Percentiles rank a stretch among this genome's conserved stretches.
phyloP scores from a whole-genome alignment of 768 basidiomycete genomes.

The Antrodiella citrinella region DNA sequence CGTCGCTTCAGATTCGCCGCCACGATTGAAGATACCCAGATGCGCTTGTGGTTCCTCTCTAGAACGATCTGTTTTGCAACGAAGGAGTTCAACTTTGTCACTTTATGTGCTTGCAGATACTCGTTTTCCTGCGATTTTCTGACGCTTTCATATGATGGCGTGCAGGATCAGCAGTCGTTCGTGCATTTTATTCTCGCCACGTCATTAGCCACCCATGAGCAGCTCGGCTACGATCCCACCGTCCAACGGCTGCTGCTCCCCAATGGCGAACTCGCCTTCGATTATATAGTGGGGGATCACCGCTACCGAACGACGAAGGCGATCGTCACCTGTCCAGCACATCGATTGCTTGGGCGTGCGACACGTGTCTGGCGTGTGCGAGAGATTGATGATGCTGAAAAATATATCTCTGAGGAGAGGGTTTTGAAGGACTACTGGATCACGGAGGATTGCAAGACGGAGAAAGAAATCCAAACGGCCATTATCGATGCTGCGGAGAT shows the following conservation, averaged over 20 bases:
- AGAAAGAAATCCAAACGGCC: background rate
- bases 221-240: slow-evolving; percentile 1
- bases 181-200: background rate
- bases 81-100: background rate
- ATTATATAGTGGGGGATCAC: background rate
- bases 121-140: background rate
- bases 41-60: slow-evolving; percentile 3
- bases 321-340: background rate
- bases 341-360: background rate
- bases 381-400: background rate
- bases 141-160: background rate
- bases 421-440: background rate
- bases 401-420: background rate
- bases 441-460: background rate
- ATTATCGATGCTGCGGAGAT: background rate
- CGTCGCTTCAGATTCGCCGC: slow-evolving; percentile 1
- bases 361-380: background rate
- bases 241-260: background rate
- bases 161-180: background rate
- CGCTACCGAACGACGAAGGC: background rate
- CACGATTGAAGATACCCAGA: background rate
- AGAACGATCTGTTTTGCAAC: background rate
- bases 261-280: background rate
- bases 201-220: background rate
- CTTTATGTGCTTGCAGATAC: too few species aligned